Conservation (phyloP, 345 rosid genomes). For the Euphorbia pulcherrima region DNA sequence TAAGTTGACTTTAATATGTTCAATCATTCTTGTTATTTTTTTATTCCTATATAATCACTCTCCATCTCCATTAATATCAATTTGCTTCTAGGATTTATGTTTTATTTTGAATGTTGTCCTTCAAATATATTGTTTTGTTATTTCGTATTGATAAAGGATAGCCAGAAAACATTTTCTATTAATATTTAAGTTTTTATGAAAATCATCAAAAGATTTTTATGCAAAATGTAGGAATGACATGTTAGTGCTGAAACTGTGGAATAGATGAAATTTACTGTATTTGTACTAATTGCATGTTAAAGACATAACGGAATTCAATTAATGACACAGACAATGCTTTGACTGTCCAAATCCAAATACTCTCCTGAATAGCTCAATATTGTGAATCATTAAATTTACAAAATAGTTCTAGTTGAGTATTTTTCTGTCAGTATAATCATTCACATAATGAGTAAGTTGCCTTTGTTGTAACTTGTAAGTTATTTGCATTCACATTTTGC, state of each 20-base stretch:
- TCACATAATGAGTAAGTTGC: not conserved
- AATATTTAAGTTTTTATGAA: not conserved
- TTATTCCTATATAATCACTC: no score
- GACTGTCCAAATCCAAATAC: not conserved
- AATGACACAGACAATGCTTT: not conserved
- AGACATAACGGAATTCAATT: not conserved
- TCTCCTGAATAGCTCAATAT: not conserved
- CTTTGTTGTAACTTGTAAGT: not conserved
- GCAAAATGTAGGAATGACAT: not conserved
- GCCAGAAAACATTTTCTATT: not conserved
- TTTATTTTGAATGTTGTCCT: not conserved
- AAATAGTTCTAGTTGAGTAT: not conserved
- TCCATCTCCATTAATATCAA: not conserved
- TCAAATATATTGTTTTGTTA: not conserved
- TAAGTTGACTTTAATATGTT: conserved; percentile 28
- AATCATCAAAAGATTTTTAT: not conserved
- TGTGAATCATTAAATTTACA: not conserved
- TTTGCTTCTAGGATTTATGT: not conserved
- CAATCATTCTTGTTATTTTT: not conserved
- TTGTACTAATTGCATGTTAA: not conserved
- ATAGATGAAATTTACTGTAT: not conserved
- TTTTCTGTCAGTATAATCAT: not conserved
- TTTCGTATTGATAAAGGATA: conserved; percentile 6
- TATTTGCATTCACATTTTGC: not conserved
- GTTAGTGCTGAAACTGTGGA: not conserved